phyloP scores from a whole-genome alignment of 352 stramenopile genomes.

The Globisporangium perplexum region DNA sequence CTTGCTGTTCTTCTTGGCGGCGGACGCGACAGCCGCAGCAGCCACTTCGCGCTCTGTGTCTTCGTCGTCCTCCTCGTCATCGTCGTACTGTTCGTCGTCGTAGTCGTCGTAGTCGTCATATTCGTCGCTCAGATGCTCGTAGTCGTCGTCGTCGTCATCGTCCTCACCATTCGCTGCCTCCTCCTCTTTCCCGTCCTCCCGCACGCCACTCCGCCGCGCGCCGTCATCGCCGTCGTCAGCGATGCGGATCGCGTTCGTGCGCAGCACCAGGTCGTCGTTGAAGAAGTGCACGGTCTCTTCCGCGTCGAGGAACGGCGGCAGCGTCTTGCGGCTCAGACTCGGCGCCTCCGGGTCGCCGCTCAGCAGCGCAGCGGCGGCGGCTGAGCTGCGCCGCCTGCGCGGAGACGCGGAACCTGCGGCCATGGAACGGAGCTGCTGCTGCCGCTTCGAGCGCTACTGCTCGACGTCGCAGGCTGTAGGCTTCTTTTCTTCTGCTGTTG shows the following conservation, averaged over 20 bases:
- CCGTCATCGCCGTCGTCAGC: constrained; percentile 15
- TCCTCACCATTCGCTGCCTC: too few relatives aligned
- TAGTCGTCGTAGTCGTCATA: constrained; percentile 25
- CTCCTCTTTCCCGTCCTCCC: neutral
- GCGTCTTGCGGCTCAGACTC: constrained; percentile 3
- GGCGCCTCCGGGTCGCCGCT: constrained; percentile 5
- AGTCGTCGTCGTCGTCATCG: constrained; percentile 21
- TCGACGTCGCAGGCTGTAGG: neutral
- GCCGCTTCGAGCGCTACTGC: neutral
- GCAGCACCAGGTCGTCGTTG: constrained; percentile 49
- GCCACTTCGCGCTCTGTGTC: neutral
- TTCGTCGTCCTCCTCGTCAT: constrained; percentile 2
- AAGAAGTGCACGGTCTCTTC: constrained; percentile 69
- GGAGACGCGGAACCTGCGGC: constrained; percentile 1
- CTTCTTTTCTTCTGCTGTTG: neutral
- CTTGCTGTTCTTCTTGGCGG: constrained; percentile 5
- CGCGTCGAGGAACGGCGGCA: constrained; percentile 33
- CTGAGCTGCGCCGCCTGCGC: constrained; percentile 7
- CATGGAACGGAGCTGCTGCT: neutral
- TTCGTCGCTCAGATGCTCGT: constrained; percentile 20
- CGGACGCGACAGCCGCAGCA: neutral
- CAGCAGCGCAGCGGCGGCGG: neutral
- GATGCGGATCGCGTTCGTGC: constrained; percentile 52
- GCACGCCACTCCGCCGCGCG: constrained; percentile 10
- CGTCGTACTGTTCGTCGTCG: constrained; percentile 19